Percentiles rank a stretch among this genome's conserved stretches.
phyloP scores from a whole-genome alignment of 306 rosid genomes.

The Cyclanthera cordifolia region DNA sequence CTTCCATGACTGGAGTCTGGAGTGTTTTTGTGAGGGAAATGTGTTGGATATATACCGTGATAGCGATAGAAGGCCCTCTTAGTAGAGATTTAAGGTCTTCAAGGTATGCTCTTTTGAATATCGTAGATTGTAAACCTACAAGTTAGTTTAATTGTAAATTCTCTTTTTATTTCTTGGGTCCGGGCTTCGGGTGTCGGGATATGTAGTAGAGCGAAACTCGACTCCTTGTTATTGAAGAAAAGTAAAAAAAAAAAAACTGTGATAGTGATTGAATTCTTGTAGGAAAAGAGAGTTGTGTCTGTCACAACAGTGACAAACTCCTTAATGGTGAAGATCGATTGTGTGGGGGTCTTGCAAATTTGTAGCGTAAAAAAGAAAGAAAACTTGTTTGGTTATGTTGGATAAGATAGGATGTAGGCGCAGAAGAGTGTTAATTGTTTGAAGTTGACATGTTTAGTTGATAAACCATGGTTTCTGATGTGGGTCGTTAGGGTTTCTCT shows the following conservation, averaged over 20 bases:
- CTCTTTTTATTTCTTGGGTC: too few species aligned
- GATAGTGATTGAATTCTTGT: conserved; percentile 6
- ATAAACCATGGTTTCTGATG: background rate
- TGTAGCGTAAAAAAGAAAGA: background rate
- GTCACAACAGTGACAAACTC: conserved; percentile 1
- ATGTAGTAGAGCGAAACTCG: too few species aligned
- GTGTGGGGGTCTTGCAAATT: conserved; percentile 1
- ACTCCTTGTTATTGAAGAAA: too few species aligned
- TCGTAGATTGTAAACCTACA: too few species aligned
- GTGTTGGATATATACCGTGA: background rate
- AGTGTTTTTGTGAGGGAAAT: conserved; percentile 1
- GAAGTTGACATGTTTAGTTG: background rate
- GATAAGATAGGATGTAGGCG: conserved; percentile 10
- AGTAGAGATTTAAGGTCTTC: too few species aligned
- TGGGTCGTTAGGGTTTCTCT: background rate
- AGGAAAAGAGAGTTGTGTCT: background rate
- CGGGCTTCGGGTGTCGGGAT: too few species aligned
- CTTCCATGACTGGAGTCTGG: background rate
- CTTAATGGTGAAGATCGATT: conserved; percentile 1
- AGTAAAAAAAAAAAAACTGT: background rate
- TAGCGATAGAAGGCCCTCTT: background rate
- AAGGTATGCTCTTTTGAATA: too few species aligned
- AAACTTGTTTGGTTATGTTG: background rate
- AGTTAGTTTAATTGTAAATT: too few species aligned
- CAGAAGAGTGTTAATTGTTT: background rate